Evolutionary conservation across 2,329 filamentous ascomycete genomes (phyloP).

Genomic region (Pseudogymnoascus sp.): DNA sequence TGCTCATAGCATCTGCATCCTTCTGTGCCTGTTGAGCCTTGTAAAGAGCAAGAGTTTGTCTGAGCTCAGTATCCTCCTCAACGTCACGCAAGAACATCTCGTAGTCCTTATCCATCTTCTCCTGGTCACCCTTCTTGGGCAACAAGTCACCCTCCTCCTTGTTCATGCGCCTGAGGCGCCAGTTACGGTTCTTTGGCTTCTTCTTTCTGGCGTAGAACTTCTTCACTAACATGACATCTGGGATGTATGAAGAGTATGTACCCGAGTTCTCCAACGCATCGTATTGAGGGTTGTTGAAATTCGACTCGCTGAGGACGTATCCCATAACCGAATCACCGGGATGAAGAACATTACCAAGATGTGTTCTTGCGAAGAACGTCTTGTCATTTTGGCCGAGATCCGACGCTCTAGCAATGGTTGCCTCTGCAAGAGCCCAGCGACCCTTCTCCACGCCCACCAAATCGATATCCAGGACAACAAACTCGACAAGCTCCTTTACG

Average conservation of each 20-base stretch:
- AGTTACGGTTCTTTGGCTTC: slow-evolving; percentile 78
- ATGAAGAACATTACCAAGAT: slow-evolving; percentile 78
- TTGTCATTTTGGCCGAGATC: slow-evolving; percentile 82
- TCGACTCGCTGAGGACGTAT: slow-evolving; percentile 82
- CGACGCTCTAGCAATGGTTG: slow-evolving; percentile 75
- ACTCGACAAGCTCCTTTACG: slow-evolving; percentile 78
- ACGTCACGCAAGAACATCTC: slow-evolving; percentile 96
- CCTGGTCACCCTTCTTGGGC: slow-evolving; percentile 80
- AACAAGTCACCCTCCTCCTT: slow-evolving; percentile 83
- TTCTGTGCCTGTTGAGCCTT: slow-evolving; percentile 49
- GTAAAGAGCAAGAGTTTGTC: slow-evolving; percentile 79
- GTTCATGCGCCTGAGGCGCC: slow-evolving; percentile 90
- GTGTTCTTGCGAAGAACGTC: slow-evolving; percentile 84
- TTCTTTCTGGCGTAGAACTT: slow-evolving; percentile 85
- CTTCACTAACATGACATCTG: slow-evolving; percentile 93
- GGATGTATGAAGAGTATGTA: slow-evolving; percentile 70
- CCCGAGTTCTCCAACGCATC: slow-evolving; percentile 74
- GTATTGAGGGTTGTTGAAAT: slow-evolving; percentile 85
- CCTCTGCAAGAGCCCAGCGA: slow-evolving; percentile 78
- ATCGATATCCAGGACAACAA: slow-evolving; percentile 92
- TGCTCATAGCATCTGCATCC: slow-evolving; percentile 59
- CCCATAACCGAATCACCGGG: slow-evolving; percentile 89
- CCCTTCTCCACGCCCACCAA: slow-evolving; percentile 67
- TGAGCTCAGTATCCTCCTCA: slow-evolving; percentile 86
- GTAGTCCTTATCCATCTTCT: slow-evolving; percentile 85